Evolutionary conservation across 495 filamentous ascomycete species (phyloP).

Genomic region (Penicillium macrosclerotiorum): DNA sequence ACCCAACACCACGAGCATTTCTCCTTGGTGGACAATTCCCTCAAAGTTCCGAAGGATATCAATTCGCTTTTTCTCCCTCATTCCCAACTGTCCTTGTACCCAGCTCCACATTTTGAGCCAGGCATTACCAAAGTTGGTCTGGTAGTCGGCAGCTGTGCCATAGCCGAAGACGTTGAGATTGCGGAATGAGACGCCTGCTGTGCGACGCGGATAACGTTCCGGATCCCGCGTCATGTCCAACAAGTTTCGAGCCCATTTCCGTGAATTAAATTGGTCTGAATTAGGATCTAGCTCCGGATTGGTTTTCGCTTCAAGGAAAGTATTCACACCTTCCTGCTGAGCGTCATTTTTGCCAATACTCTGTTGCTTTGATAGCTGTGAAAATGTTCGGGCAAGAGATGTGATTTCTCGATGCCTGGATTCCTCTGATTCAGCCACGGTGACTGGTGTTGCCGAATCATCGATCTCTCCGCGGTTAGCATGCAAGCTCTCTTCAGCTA

Average conservation of each 20-base stretch:
- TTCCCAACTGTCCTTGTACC: conserved; percentile 1
- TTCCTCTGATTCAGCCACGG: conserved; percentile 20
- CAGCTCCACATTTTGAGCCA: conserved; percentile 47
- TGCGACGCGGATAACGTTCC: conserved; percentile 40
- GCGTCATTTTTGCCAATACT: conserved; percentile 1
- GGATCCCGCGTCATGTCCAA: conserved; percentile 42
- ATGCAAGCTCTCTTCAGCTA: neutral
- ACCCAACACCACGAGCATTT: conserved; percentile 41
- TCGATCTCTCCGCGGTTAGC: conserved; percentile 16
- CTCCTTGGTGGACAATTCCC: conserved; percentile 33
- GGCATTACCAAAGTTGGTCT: conserved; percentile 66
- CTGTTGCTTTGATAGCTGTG: conserved; percentile 35
- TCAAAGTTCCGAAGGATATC: conserved; percentile 34
- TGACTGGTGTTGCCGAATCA: neutral
- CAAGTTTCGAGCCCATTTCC: conserved; percentile 47
- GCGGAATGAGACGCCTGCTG: conserved; percentile 4
- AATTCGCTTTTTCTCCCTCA: conserved; percentile 4
- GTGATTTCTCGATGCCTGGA: conserved; percentile 31
- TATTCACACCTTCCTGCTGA: conserved; percentile 35
- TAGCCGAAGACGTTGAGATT: conserved; percentile 5
- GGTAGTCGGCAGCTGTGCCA: conserved; percentile 53
- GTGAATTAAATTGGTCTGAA: conserved; percentile 41
- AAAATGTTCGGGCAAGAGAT: conserved; percentile 39
- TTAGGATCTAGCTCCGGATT: conserved; percentile 45
- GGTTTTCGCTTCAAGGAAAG: conserved; percentile 38